These are phyloP conservation scores for Boletus semigastroideus DNA, from an alignment of 1,284 basidiomycete species.

Conservation along the genomic window DNA sequence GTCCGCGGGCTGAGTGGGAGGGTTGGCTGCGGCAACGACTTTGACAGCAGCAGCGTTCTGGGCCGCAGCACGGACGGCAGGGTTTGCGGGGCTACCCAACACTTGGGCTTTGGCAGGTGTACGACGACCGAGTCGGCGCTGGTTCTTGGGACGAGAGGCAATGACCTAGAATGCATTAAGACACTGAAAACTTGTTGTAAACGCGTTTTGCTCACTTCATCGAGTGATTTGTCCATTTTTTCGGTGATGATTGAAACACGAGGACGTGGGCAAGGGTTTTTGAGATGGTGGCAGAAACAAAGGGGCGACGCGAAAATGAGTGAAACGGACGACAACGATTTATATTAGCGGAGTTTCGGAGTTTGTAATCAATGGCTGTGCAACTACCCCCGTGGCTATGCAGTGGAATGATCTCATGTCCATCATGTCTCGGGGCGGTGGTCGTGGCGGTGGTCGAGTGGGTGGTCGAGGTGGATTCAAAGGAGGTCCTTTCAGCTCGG, in stretches of 20 bases:
- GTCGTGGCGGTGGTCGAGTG: constrained; percentile 46
- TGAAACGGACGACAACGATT: background rate
- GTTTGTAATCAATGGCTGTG: constrained; percentile 14
- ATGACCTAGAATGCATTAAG: constrained; percentile 65
- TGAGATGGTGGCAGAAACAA: constrained; percentile 23
- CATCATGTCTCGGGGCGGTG: constrained; percentile 61
- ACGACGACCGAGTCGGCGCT: constrained; percentile 51
- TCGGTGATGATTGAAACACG: background rate
- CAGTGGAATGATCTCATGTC: background rate
- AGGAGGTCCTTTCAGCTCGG: constrained; percentile 51
- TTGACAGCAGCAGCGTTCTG: constrained; percentile 41
- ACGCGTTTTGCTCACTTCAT: constrained; percentile 62
- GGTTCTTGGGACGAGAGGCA: constrained; percentile 53
- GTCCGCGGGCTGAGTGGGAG: constrained; percentile 52
- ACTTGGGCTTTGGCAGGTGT: constrained; percentile 47
- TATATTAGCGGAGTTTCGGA: constrained; percentile 34
- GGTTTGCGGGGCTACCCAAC: constrained; percentile 52
- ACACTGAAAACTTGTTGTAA: constrained; percentile 6
- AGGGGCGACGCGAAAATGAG: constrained; percentile 29
- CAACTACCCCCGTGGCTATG: constrained; percentile 16
- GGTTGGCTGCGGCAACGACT: constrained; percentile 37
- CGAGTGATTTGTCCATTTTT: constrained; percentile 85
- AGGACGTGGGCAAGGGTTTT: background rate
- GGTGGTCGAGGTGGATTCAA: constrained; percentile 57
- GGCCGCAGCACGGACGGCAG: constrained; percentile 52